Percentiles rank a stretch among this genome's conserved stretches.
phyloP scores from a whole-genome alignment of 495 filamentous ascomycete species.

The Trichoderma reesei region DNA sequence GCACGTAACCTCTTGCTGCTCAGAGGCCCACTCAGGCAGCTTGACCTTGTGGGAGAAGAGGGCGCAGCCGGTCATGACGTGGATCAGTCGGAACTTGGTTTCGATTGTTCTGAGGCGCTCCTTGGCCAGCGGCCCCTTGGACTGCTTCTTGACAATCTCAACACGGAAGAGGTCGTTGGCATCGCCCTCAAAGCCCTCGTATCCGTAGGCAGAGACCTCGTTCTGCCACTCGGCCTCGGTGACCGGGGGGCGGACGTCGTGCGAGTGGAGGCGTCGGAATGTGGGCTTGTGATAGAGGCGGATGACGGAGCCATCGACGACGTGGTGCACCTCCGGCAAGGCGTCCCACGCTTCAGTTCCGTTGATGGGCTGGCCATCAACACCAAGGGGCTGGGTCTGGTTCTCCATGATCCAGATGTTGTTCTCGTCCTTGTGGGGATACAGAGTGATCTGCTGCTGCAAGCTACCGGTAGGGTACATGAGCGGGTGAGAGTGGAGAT shows the following conservation, averaged over 20 bases:
- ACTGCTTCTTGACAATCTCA: conserved; percentile 87
- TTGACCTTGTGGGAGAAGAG: conserved; percentile 98
- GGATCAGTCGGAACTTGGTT: conserved; percentile 89
- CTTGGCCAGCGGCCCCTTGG: conserved; percentile 70
- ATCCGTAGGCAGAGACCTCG: conserved; percentile 95
- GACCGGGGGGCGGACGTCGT: conserved; percentile 93
- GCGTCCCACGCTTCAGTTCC: conserved; percentile 80
- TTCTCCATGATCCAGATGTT: conserved; percentile 92
- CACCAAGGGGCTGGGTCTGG: conserved; percentile 78
- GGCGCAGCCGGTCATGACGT: conserved; percentile 93
- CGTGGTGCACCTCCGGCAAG: conserved; percentile 50
- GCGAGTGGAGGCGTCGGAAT: conserved; percentile 84
- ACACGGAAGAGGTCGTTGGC: conserved; percentile 93
- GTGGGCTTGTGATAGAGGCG: conserved; percentile 76
- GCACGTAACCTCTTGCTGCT: conserved; percentile 97
- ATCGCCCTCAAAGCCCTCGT: conserved; percentile 92
- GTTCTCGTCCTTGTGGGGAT: conserved; percentile 98
- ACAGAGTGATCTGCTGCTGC: conserved; percentile 96
- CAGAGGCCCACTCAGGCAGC: conserved; percentile 91
- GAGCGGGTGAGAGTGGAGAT: conserved; percentile 89
- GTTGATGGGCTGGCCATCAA: conserved; percentile 61
- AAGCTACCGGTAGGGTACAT: conserved; percentile 98
- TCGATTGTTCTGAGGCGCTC: conserved; percentile 84
- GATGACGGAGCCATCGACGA: conserved; percentile 72
- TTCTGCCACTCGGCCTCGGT: conserved; percentile 98